Evolutionary conservation across 1,284 basidiomycete species (phyloP), one percentile per base, ranked within the genome.

Genomic region (Irpex sp.): DNA sequence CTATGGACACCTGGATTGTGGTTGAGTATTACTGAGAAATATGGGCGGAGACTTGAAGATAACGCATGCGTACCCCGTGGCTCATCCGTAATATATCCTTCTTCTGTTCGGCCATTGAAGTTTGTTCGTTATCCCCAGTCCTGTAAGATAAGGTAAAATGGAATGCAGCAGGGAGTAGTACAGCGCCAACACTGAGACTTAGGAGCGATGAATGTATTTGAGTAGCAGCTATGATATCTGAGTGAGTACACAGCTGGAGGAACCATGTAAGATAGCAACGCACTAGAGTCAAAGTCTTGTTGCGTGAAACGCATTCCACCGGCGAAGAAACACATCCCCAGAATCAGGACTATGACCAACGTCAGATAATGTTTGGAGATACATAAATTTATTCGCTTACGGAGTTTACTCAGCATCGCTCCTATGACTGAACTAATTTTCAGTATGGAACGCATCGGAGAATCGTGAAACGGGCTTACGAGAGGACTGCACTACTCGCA

Each of bases 131-230:
- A 38, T 67, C 78, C 64, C 69, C 26, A 47, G 63, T 15, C 62
- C 66, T 47, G 61, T 72, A 69, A 19, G 82, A 82, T 26, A 91
- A 73, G 2, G 85, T 78, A 65, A 90, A 89, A 70, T 91, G 88
- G 71, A 88, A 92, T 0, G 85, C 89, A 2, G 85, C 89, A 1
- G 94, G 95, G 9, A 97, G 78, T 19, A 96, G 81, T 51, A 96
- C 79, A 47, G 91, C 93, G 48, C 87, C 85, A 40, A 92, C 90
- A 59, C 91, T 89, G 64, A 96, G 85, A 67, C 86, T 91, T 34
- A 97, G 79, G 9, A 96, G 77, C 3, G 92, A 92, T 21, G 92
- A 92, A 71, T 95, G 91, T 54, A 94, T 81, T 69, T 94, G 91
- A 2, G 85, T 88, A 0, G 93, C 89, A 62, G 91, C 92, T 85